These are phyloP conservation scores for Fennellomyces sp. DNA, from an alignment of 371 early-diverging fungal genomes.

Conservation along the genomic window DNA sequence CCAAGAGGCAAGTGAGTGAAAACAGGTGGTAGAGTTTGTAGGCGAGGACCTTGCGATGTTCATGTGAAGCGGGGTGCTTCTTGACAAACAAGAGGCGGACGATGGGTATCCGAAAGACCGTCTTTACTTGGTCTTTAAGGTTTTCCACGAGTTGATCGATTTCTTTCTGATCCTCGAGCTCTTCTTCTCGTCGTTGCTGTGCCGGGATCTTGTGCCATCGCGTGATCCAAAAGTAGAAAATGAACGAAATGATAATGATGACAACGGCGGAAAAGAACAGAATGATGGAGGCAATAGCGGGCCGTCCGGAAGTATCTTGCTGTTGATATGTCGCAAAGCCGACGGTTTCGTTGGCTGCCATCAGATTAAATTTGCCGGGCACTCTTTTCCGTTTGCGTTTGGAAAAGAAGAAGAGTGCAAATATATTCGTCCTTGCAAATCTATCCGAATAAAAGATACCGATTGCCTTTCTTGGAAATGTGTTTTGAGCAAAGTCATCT, in stretches of 20 bases:
- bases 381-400: not conserved
- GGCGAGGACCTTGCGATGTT: conserved; percentile 42
- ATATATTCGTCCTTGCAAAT: not conserved
- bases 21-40: conserved; percentile 39
- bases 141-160: conserved; percentile 51
- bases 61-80: conserved; percentile 19
- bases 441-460: not conserved
- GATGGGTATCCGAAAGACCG: conserved; percentile 41
- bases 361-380: not conserved
- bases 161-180: conserved; percentile 47
- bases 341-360: conserved; percentile 20
- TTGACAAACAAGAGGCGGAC: conserved; percentile 26
- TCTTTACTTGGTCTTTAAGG: conserved; percentile 36
- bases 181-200: conserved; percentile 43
- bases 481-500: conserved; percentile 14
- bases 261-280: conserved; percentile 45
- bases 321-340: conserved; percentile 53
- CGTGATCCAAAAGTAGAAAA: conserved; percentile 53
- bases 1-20: conserved; percentile 34
- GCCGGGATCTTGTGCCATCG: conserved; percentile 49
- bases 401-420: not conserved
- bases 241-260: conserved; percentile 36
- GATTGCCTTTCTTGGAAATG: conserved; percentile 14
- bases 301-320: conserved; percentile 27
- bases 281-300: conserved; percentile 41